Evolutionary conservation across 2,329 filamentous ascomycete genomes (phyloP).

Genomic region (Cladosporium oxysporum): DNA sequence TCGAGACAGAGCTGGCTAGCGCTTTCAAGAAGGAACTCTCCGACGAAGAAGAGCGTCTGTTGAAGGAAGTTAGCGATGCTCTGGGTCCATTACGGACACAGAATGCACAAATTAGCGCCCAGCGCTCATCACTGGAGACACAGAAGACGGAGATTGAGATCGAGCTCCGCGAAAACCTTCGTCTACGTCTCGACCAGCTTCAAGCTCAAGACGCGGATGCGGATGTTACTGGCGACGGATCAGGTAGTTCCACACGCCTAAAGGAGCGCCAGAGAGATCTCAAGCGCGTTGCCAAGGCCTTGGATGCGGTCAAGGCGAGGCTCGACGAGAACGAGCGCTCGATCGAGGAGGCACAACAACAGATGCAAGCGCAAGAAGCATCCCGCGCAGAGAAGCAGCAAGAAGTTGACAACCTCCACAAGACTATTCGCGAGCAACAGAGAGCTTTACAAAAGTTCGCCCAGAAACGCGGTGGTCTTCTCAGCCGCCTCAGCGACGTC

Average conservation of each 20-base stretch:
- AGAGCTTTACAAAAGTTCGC: conserved; percentile 90
- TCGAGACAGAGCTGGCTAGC: conserved; percentile 77
- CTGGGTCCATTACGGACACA: conserved; percentile 75
- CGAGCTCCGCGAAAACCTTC: conserved; percentile 85
- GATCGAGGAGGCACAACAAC: conserved; percentile 61
- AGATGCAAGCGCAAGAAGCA: conserved; percentile 62
- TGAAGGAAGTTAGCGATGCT: conserved; percentile 68
- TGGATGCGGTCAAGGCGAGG: conserved; percentile 67
- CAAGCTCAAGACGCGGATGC: conserved; percentile 73
- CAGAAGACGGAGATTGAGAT: conserved; percentile 82
- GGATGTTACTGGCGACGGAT: conserved; percentile 46
- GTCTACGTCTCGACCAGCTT: conserved; percentile 83
- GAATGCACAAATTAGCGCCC: conserved; percentile 72
- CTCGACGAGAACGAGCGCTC: conserved; percentile 73
- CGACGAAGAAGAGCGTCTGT: conserved; percentile 75
- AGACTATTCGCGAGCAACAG: conserved; percentile 79
- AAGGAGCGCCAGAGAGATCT: conserved; percentile 80
- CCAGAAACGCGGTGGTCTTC: conserved; percentile 79
- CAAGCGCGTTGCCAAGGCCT: conserved; percentile 69
- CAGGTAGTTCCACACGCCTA: conserved; percentile 59
- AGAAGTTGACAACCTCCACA: conserved; percentile 72
- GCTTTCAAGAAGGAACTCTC: conserved; percentile 92
- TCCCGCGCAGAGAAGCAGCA: conserved; percentile 65
- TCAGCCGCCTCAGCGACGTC: conserved; percentile 75
- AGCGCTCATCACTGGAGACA: conserved; percentile 74